Evolutionary conservation across 1,139 yeast genomes (phyloP).

Genomic region (Diutina ranongensis): DNA sequence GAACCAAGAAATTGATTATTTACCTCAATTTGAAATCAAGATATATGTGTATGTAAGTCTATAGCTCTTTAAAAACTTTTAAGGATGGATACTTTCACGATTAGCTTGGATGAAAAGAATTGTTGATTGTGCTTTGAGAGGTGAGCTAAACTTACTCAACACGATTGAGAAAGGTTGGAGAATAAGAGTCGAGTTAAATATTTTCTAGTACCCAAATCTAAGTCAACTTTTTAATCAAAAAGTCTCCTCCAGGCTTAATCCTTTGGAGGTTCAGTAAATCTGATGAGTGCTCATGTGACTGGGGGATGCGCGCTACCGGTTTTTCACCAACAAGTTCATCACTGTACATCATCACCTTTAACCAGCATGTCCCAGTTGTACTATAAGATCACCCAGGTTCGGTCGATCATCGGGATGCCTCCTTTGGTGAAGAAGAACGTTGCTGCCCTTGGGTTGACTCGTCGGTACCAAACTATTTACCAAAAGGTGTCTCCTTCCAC

Average conservation of each 20-base stretch:
- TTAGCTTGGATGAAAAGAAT: too few relatives aligned
- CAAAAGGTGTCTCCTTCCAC: slow-evolving; percentile 64
- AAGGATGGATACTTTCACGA: too few relatives aligned
- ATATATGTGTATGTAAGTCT: too few relatives aligned
- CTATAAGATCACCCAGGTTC: slow-evolving; percentile 60
- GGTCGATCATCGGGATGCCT: slow-evolving; percentile 84
- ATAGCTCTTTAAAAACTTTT: too few relatives aligned
- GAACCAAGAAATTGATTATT: too few relatives aligned
- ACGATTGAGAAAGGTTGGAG: too few relatives aligned
- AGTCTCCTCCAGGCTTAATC: background rate
- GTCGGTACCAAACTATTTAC: slow-evolving; percentile 64
- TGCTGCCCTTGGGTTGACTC: slow-evolving; percentile 61
- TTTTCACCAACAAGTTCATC: background rate
- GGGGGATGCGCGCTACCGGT: background rate
- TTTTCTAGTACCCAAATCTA: background rate
- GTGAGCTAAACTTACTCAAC: too few relatives aligned
- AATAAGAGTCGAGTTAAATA: background rate
- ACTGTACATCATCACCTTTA: background rate
- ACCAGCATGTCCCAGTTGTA: background rate
- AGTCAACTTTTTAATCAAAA: background rate
- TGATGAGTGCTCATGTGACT: too few relatives aligned
- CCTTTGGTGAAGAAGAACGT: slow-evolving; percentile 54
- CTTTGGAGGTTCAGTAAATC: background rate
- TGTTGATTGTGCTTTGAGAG: background rate
- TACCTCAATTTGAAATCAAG: too few relatives aligned